Percentiles rank a stretch among this genome's conserved stretches.
Conservation (phyloP, 2,329 filamentous ascomycete genomes). For the Escovopsis sp. region DNA sequence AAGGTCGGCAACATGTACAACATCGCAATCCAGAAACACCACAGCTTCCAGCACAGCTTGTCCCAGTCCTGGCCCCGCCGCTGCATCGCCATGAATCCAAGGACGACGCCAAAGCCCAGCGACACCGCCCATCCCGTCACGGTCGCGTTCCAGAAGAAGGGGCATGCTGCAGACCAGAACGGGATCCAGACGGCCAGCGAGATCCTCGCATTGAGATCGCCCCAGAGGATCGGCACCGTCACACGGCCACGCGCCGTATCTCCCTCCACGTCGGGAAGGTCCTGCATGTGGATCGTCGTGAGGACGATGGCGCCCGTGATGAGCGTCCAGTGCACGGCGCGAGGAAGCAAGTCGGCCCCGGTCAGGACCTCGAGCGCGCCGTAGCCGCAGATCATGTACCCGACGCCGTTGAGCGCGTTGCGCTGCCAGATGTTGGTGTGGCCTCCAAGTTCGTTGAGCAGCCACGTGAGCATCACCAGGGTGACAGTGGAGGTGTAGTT, state of each 20-base stretch:
- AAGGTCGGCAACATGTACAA: not conserved
- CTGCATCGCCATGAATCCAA: not conserved
- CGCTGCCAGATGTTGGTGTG: conserved; percentile 8
- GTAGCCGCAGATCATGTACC: conserved; percentile 4
- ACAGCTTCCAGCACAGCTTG: not conserved
- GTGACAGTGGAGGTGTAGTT: conserved; percentile 12
- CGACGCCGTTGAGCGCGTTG: conserved; percentile 10
- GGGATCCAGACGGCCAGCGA: conserved; percentile 3
- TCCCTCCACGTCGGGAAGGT: conserved; percentile 9
- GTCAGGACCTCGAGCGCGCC: conserved; percentile 5
- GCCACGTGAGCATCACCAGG: conserved; percentile 15
- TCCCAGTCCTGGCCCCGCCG: not conserved
- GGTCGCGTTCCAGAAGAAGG: conserved; percentile 1
- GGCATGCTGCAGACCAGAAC: conserved; percentile 4
- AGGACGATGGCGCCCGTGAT: conserved; percentile 7
- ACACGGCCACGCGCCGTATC: conserved; percentile 6
- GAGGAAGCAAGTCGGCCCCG: not conserved
- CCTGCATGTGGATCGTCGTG: conserved; percentile 11
- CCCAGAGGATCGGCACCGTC: conserved; percentile 6
- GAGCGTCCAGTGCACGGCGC: conserved; percentile 4
- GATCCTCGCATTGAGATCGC: conserved; percentile 2
- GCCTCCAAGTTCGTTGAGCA: conserved; percentile 23
- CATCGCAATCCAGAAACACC: not conserved
- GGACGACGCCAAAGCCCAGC: not conserved
- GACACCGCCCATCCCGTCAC: not conserved